phyloP scores from a whole-genome alignment of 768 basidiomycete species.

The Symmetrospora coprosmae region DNA sequence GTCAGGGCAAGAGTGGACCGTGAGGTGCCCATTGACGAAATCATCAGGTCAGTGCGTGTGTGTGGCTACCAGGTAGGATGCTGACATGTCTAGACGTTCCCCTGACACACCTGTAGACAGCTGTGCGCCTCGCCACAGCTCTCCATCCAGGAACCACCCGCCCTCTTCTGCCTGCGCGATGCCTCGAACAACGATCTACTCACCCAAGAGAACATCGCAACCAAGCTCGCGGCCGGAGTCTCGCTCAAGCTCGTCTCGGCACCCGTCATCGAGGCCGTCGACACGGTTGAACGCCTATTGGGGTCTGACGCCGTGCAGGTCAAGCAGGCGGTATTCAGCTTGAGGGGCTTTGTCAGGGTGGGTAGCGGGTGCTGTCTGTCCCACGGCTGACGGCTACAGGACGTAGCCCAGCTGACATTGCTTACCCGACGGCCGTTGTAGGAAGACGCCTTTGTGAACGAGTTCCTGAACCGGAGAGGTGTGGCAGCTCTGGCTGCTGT shows the following conservation, averaged over 20 bases:
- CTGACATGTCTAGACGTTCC: too few species aligned
- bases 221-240: slow-evolving; percentile 52
- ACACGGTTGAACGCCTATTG: slow-evolving; percentile 26
- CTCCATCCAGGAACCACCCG: slow-evolving; percentile 58
- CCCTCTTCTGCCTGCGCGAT: slow-evolving; percentile 63
- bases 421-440: not conserved
- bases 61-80: too few species aligned
- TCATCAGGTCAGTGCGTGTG: not conserved
- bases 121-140: slow-evolving; percentile 37
- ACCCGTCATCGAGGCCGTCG: slow-evolving; percentile 46
- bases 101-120: slow-evolving; percentile 15
- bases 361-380: not conserved
- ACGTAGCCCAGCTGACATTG: not conserved
- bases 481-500: slow-evolving; percentile 56
- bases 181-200: slow-evolving; percentile 64
- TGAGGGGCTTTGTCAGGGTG: slow-evolving; percentile 5
- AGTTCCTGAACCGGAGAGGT: slow-evolving; percentile 62
- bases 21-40: not conserved
- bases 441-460: slow-evolving; percentile 51
- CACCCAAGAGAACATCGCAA: slow-evolving; percentile 70
- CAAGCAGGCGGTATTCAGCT: not conserved
- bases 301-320: not conserved
- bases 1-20: slow-evolving; percentile 8
- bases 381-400: not conserved
- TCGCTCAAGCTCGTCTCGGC: slow-evolving; percentile 57